These are phyloP conservation scores for Pichia ethanolica DNA, from an alignment of 805 yeast genomes.

Conservation along the genomic window DNA sequence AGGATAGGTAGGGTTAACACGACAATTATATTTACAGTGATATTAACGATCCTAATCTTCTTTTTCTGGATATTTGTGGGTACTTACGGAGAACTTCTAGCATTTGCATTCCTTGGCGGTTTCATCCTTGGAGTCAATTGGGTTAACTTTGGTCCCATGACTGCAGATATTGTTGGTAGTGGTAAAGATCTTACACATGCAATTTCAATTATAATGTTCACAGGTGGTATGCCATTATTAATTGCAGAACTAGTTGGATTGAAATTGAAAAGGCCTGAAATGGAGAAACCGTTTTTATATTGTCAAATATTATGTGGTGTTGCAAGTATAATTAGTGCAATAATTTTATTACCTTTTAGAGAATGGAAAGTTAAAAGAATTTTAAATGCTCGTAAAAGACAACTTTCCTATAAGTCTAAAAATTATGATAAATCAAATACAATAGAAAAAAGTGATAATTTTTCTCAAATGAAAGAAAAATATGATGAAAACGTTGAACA, in stretches of 20 bases:
- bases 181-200: slow-evolving; percentile 25
- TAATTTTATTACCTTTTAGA: slow-evolving; percentile 42
- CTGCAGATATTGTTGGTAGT: slow-evolving; percentile 30
- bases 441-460: too few relatives aligned
- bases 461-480: too few relatives aligned
- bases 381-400: too few relatives aligned
- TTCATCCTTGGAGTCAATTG: slow-evolving; percentile 39
- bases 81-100: slow-evolving; percentile 34
- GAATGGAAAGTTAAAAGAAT: slow-evolving; percentile 45
- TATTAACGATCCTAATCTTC: slow-evolving; percentile 33
- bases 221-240: slow-evolving; percentile 26
- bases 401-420: too few relatives aligned
- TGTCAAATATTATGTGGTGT: slow-evolving; percentile 56
- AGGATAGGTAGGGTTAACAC: slow-evolving; percentile 40
- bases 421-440: too few relatives aligned
- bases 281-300: slow-evolving; percentile 41
- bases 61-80: slow-evolving; percentile 44
- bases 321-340: slow-evolving; percentile 35
- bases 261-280: slow-evolving; percentile 20
- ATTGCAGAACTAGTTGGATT: slow-evolving; percentile 29
- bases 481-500: too few relatives aligned
- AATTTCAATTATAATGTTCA: slow-evolving; percentile 19
- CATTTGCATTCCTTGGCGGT: slow-evolving; percentile 39
- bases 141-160: slow-evolving; percentile 30
- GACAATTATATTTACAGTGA: slow-evolving; percentile 30